phyloP scores from a whole-genome alignment of 1,139 yeast genomes.

The Candida smagusa region DNA sequence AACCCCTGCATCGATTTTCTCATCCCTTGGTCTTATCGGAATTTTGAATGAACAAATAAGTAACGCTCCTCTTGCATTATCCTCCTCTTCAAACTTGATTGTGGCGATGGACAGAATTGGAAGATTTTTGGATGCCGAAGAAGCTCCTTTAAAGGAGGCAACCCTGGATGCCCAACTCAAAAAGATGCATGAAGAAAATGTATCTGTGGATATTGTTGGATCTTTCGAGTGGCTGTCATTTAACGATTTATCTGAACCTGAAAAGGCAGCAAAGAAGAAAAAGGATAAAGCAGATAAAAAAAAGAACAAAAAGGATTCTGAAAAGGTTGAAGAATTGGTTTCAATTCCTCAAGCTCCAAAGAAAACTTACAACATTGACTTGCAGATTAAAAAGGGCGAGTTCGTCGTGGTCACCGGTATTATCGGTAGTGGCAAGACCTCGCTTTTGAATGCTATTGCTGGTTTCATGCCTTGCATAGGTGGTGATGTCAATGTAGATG shows the following conservation, averaged over 20 bases:
- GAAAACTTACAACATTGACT: conserved; percentile 30
- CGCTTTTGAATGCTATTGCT: conserved; percentile 57
- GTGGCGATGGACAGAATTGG: conserved; percentile 62
- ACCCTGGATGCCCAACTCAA: conserved; percentile 8
- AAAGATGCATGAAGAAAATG: conserved; percentile 16
- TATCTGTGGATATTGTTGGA: conserved; percentile 21
- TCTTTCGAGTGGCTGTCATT: conserved; percentile 67
- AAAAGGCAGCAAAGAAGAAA: conserved; percentile 8
- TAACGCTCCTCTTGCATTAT: conserved; percentile 69
- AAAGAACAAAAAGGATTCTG: conserved; percentile 9
- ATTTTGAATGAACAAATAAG: conserved; percentile 50
- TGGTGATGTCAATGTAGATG: conserved; percentile 49
- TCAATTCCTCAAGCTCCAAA: conserved; percentile 7
- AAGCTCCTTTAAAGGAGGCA: conserved; percentile 15
- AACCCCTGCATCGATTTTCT: conserved; percentile 70
- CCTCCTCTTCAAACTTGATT: conserved; percentile 64
- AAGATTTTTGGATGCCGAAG: conserved; percentile 36
- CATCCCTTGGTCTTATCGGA: conserved; percentile 75
- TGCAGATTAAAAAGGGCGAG: conserved; percentile 51
- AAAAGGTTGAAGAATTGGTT: conserved; percentile 5
- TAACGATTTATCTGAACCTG: conserved; percentile 10
- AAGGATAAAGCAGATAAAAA: conserved; percentile 10
- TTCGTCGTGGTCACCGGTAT: conserved; percentile 65
- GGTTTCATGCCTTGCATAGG: conserved; percentile 53
- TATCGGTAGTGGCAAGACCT: conserved; percentile 71